These are phyloP conservation scores for Aspergillus cavernicola DNA, from an alignment of 495 filamentous ascomycete species.

Conservation along the genomic window DNA sequence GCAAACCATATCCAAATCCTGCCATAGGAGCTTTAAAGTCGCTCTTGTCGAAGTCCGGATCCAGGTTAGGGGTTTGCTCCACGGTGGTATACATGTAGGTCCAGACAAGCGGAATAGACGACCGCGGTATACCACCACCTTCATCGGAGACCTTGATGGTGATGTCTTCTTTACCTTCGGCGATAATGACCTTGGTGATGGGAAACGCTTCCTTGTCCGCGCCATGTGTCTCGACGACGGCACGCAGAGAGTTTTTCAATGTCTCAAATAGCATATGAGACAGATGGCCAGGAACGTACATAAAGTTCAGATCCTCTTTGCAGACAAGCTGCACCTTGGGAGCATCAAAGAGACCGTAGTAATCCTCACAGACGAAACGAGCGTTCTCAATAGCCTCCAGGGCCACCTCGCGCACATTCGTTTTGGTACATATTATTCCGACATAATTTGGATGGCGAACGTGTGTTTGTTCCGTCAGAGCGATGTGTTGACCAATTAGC, in stretches of 20 bases:
- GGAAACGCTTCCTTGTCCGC: slow-evolving; percentile 94
- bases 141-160: slow-evolving; percentile 98
- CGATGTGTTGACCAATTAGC: slow-evolving; percentile 98
- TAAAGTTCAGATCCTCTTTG: slow-evolving; percentile 88
- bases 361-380: slow-evolving; percentile 96
- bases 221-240: slow-evolving; percentile 93
- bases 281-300: slow-evolving; percentile 97
- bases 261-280: slow-evolving; percentile 99
- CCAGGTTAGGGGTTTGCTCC: slow-evolving; percentile 87
- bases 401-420: slow-evolving; percentile 92
- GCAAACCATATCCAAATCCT: slow-evolving; percentile 93
- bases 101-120: slow-evolving; percentile 92
- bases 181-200: slow-evolving; percentile 93
- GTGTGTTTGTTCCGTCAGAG: slow-evolving; percentile 86
- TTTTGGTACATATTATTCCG: slow-evolving; percentile 97
- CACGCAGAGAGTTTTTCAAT: slow-evolving; percentile 94
- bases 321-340: slow-evolving; percentile 96
- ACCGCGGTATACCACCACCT: slow-evolving; percentile 89
- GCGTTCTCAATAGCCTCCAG: slow-evolving; percentile 98
- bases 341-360: slow-evolving; percentile 96
- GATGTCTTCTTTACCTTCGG: slow-evolving; percentile 96
- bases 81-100: slow-evolving; percentile 99
- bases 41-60: slow-evolving; percentile 97
- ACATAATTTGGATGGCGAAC: slow-evolving; percentile 88
- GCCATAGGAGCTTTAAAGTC: slow-evolving; percentile 99